Evolutionary conservation across 139 green algal genomes (phyloP).

Genomic region (Mesostigma viride): DNA sequence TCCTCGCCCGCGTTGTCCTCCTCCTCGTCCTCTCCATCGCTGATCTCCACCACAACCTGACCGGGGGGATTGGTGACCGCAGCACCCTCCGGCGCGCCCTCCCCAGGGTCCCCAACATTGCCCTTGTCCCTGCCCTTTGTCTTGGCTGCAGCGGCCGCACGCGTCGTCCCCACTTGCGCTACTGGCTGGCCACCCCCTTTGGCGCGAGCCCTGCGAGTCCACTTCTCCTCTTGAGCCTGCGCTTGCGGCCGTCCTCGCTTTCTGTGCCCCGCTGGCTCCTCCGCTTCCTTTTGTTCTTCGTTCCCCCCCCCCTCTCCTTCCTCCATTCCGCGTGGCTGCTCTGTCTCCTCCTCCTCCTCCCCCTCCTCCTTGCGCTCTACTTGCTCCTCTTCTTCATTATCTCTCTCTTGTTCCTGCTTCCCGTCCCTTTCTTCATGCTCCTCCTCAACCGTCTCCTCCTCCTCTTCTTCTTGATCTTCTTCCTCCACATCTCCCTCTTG

Average conservation of each 20-base stretch:
- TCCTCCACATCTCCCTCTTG: not conserved
- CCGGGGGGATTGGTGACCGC: too few relatives aligned
- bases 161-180: not conserved
- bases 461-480: constrained; percentile 4
- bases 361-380: not conserved
- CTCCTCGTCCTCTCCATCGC: too few relatives aligned
- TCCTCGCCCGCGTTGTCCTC: too few relatives aligned
- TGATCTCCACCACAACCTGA: too few relatives aligned
- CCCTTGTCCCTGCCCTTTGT: not conserved
- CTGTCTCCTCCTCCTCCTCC: not conserved
- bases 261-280: not conserved
- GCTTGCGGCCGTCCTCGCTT: not conserved
- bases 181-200: not conserved
- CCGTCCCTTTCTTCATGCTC: not conserved
- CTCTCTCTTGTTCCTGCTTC: too few relatives aligned
- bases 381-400: constrained; percentile 3
- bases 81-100: too few relatives aligned
- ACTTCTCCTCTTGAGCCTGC: not conserved
- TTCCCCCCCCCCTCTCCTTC: not conserved
- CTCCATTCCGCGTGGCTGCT: constrained; percentile 5
- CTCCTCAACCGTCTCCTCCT: not conserved
- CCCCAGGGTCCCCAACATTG: not conserved
- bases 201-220: not conserved
- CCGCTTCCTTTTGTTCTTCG: not conserved
- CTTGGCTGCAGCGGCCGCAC: not conserved